Base-by-base conservation (phyloP, 2,329 filamentous ascomycete genomes). In the Aspergillus sp. region DNA sequence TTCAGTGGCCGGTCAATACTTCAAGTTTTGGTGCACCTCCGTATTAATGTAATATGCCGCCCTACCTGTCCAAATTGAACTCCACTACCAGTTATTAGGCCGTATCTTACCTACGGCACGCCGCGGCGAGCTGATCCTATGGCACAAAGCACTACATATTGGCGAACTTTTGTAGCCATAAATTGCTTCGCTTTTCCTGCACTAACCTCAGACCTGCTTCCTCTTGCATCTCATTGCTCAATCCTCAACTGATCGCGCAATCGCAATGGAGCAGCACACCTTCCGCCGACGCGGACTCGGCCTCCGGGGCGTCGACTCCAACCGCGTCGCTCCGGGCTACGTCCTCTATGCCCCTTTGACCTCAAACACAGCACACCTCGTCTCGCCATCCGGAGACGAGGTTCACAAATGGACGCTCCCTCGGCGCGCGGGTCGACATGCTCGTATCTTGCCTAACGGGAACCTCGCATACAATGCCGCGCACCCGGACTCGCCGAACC, bases 381-480 rank as follows among this genome's bases (percentile, higher is more conserved):
- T 82, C 53, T 76, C 77, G 48, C 80, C 74, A 23, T 64, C 77
- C 34, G 80, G 79, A 0, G 71, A 77, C 41, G 76, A 80, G 69
- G 76, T 80, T 1, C 79, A 81, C 66, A 67, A 69, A 19, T 82
- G 80, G 80, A 75, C 74, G 1, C 69, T 81, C 2, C 79, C 79
- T 0, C 69, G 75, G 51, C 73, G 80, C 7, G 72, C 76, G 8
- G 80, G 79, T 1, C 75, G 80, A 8, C 80, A 82, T 63, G 77
- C 79, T 5, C 72, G 79, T n/a, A 73, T 82, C 50, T 73, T 82
- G 0, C 71, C 74, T 13, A 78, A 81, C 47, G 79, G 80, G 3
- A 79, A 78, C 57, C 72, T 82, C 1, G 80, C 79, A 19, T 77
- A 78, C 66, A 82, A 82, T 64, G 76, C 74, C 8, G 74, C 79